Conservation (phyloP, 2,329 filamentous ascomycete genomes). For the Pezicula rhizophila region DNA sequence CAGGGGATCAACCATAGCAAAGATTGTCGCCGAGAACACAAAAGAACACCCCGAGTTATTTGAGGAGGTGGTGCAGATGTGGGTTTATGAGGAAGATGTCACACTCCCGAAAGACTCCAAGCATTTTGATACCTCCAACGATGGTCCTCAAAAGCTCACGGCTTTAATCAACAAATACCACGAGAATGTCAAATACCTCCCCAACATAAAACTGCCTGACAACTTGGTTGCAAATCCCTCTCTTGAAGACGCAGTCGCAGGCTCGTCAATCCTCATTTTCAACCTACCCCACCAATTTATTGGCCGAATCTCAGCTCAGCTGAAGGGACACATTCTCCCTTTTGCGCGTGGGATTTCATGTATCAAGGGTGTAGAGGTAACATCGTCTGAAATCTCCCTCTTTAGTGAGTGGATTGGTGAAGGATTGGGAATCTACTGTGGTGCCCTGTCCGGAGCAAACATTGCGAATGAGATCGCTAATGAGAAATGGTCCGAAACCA, state of each 20-base stretch:
- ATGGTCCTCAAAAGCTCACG: slow-evolving; percentile 79
- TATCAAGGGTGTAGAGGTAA: slow-evolving; percentile 96
- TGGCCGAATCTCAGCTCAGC: slow-evolving; percentile 72
- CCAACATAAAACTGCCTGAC: slow-evolving; percentile 72
- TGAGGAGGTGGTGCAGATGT: slow-evolving; percentile 91
- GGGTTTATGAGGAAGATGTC: slow-evolving; percentile 94
- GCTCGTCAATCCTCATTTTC: slow-evolving; percentile 87
- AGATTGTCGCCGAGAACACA: slow-evolving; percentile 93
- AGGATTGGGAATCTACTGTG: slow-evolving; percentile 90
- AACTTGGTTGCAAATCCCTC: slow-evolving; percentile 85
- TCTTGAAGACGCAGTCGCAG: slow-evolving; percentile 70
- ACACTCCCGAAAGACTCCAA: slow-evolving; percentile 65
- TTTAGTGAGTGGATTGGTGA: slow-evolving; percentile 95
- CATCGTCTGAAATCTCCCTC: slow-evolving; percentile 75
- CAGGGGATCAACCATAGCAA: slow-evolving; percentile 94
- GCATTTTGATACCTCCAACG: slow-evolving; percentile 61
- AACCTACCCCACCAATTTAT: slow-evolving; percentile 98
- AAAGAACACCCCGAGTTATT: slow-evolving; percentile 72
- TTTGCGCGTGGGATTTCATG: slow-evolving; percentile 92
- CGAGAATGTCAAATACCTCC: slow-evolving; percentile 97
- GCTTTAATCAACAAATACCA: slow-evolving; percentile 83
- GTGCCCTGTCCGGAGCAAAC: slow-evolving; percentile 91
- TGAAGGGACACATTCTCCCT: slow-evolving; percentile 83
- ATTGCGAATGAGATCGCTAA: slow-evolving; percentile 90
- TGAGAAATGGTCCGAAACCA: slow-evolving; percentile 97